Evolutionary conservation across 2,329 filamentous ascomycete species (phyloP).

Genomic region (Neofusicoccum umdonicola): DNA sequence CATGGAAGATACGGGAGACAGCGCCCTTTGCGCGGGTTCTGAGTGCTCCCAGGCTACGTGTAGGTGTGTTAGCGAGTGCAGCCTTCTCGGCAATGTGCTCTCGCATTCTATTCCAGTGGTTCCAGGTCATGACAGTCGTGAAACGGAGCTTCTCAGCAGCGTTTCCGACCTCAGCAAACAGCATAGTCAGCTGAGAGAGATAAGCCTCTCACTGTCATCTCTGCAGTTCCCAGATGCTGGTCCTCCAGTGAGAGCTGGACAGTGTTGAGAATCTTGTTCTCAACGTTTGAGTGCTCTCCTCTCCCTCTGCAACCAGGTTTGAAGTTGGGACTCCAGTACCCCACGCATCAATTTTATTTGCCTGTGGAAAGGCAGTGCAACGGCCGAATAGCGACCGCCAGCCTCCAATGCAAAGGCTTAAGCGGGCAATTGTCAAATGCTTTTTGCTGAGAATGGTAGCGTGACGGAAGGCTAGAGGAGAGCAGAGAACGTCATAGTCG

Average conservation of each 20-base stretch:
- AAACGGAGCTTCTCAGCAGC: not conserved
- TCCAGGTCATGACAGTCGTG: not conserved
- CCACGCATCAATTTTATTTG: too few species aligned
- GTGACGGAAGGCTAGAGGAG: too few species aligned
- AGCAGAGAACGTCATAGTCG: too few species aligned
- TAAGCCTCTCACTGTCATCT: not conserved
- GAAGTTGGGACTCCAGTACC: too few species aligned
- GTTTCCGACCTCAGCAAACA: not conserved
- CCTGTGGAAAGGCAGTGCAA: too few species aligned
- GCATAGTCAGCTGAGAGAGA: not conserved
- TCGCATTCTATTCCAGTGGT: not conserved
- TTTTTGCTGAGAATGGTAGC: too few species aligned
- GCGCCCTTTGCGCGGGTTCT: not conserved
- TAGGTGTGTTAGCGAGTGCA: not conserved
- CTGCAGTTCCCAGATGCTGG: not conserved
- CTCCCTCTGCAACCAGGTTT: too few species aligned
- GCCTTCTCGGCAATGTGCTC: not conserved
- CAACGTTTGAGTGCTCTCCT: too few species aligned
- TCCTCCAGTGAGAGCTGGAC: not conserved
- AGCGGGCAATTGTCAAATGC: too few species aligned
- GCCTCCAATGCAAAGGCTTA: too few species aligned
- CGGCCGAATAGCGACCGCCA: too few species aligned
- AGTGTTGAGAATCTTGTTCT: too few species aligned
- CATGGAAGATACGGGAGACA: not conserved
- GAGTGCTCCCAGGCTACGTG: not conserved